Evolutionary conservation across 2,329 filamentous ascomycete genomes (phyloP), one percentile per base, ranked within the genome.

Genomic region (Thielaviopsis populi): DNA sequence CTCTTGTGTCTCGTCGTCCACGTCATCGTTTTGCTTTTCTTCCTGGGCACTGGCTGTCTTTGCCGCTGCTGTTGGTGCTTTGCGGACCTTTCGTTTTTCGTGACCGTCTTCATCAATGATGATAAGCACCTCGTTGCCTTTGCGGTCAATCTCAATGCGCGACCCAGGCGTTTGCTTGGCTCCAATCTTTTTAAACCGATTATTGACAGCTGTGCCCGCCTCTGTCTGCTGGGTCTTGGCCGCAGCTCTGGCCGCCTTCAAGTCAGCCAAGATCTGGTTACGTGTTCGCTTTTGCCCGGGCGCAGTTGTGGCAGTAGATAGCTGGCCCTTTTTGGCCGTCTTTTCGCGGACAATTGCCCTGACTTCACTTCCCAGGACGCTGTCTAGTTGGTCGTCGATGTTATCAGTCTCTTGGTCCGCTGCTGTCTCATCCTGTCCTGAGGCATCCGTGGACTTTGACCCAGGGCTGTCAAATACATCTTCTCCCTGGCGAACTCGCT

Each of bases 401-500:
- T 60, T 43, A n/a, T 65, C 24, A 4, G 22, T 42, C 5, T 50
- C 30, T 11, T 73, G 69, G 2, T 69, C 67, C 33, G 11, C 17
- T 42, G 69, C 67, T 40, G 72, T 69, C n/a, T 54, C 48, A 6
- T 69, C 70, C 8, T 75, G 73, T 17, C 70, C 72, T 68, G 78
- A 80, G 1, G 89, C 79, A 72, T 91, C 76, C 63, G 79, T 80
- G 13, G 27, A 11, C 30, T 40, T 46, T 27, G 40, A 6, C 10
- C 73, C 70, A 2, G 69, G 67, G 41, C 8, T 58, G 42, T 70
- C 67, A 68, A 78, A 80, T 1, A 89, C 79, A 73, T 91, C 76
- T 72, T 91, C 88, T 48, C 87, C 88, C 63, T 79, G 80, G 66
- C 81, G 80, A 66, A 88, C 80, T 68, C 85, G 79, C 72, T 88